A percentile compares a stretch with the other conserved stretches of the same genome.
These are phyloP conservation scores for Leccinum arenicola DNA, from an alignment of 768 basidiomycete genomes.

Conservation along the genomic window DNA sequence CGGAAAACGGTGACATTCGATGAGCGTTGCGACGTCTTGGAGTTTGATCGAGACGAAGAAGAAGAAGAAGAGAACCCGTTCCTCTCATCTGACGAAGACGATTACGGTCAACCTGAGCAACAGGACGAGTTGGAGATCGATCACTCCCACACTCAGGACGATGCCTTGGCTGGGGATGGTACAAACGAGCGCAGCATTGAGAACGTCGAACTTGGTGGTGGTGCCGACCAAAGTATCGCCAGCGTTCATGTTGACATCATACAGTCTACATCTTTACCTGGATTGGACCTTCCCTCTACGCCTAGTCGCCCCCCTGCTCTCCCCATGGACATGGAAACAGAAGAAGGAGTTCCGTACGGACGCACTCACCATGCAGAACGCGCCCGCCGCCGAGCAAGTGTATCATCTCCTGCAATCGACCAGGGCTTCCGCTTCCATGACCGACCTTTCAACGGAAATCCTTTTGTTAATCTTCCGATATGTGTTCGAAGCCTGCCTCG, in stretches of 20 bases:
- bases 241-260: constrained; percentile 74
- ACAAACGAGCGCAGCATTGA: constrained; percentile 34
- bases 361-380: constrained; percentile 61
- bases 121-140: constrained; percentile 7
- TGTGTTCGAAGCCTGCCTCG: constrained; percentile 4
- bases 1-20: constrained; percentile 80
- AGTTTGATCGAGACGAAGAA: constrained; percentile 71
- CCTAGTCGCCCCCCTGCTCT: constrained; percentile 39
- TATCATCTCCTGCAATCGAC: constrained; percentile 31
- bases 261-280: constrained; percentile 29
- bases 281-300: constrained; percentile 29
- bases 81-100: constrained; percentile 37
- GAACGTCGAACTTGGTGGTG: constrained; percentile 42
- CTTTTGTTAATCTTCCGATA: constrained; percentile 5
- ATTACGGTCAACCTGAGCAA: constrained; percentile 22
- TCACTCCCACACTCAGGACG: constrained; percentile 12
- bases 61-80: constrained; percentile 50
- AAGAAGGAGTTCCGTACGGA: constrained; percentile 63
- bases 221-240: constrained; percentile 54
- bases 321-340: constrained; percentile 55
- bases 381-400: constrained; percentile 32
- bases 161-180: neutral
- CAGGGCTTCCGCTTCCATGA: constrained; percentile 38
- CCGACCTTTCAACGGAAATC: constrained; percentile 9
- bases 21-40: constrained; percentile 77